These are phyloP conservation scores for Aspergillus sp. DNA, from an alignment of 2,329 filamentous ascomycete species.

Conservation along the genomic window DNA sequence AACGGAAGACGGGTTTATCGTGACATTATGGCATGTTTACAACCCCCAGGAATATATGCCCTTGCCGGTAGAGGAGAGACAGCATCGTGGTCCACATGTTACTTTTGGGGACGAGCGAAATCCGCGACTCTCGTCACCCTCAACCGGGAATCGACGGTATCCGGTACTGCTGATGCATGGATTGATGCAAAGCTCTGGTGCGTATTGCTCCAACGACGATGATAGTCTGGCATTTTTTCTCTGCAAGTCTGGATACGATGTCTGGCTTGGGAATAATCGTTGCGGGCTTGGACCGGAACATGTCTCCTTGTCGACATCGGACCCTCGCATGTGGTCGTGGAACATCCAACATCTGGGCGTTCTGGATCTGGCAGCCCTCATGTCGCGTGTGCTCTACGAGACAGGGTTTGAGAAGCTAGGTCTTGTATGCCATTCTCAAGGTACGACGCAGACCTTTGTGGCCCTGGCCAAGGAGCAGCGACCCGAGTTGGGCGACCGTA, in stretches of 20 bases:
- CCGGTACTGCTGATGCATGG: conserved; percentile 84
- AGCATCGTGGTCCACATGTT: conserved; percentile 51
- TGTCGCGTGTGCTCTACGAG: conserved; percentile 68
- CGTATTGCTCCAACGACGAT: conserved; percentile 85
- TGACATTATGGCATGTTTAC: conserved; percentile 82
- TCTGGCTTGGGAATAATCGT: conserved; percentile 91
- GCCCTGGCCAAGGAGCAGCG: conserved; percentile 83
- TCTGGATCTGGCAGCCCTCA: conserved; percentile 73
- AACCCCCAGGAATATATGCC: conserved; percentile 66
- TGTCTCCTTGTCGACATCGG: conserved; percentile 57
- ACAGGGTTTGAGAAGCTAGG: conserved; percentile 78
- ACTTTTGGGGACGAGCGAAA: conserved; percentile 44
- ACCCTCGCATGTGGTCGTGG: conserved; percentile 95
- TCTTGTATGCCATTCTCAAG: conserved; percentile 80
- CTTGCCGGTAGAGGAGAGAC: conserved; percentile 37
- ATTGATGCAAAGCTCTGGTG: conserved; percentile 75
- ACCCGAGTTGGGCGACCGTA: conserved; percentile 70
- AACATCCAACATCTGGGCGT: conserved; percentile 92
- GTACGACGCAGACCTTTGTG: conserved; percentile 80
- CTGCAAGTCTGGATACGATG: conserved; percentile 84
- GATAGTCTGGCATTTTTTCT: conserved; percentile 85
- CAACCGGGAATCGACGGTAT: conserved; percentile 42
- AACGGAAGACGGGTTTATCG: conserved; percentile 88
- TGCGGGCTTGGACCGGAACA: conserved; percentile 79
- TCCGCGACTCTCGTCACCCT: conserved; percentile 14